A percentile compares a stretch with the other conserved stretches of the same genome.
phyloP scores from a whole-genome alignment of 1,139 yeast species.

The Yamadazyma atmosphaerica region DNA sequence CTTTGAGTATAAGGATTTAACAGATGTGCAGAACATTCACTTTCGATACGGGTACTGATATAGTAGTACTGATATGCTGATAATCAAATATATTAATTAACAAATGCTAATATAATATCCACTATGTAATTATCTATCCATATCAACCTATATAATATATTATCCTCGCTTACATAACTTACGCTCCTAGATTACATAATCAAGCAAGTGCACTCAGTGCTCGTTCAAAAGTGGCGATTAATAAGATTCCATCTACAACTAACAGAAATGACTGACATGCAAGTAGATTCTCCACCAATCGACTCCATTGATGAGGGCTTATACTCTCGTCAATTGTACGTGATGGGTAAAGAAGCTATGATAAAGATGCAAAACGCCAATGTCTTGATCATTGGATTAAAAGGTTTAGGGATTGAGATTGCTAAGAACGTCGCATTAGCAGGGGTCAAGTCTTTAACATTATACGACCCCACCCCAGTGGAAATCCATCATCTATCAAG shows the following conservation, averaged over 20 bases:
- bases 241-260: background rate
- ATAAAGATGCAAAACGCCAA: constrained; percentile 91
- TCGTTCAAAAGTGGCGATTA: background rate
- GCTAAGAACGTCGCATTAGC: constrained; percentile 96
- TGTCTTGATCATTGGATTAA: constrained; percentile 82
- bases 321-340: constrained; percentile 94
- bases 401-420: constrained; percentile 92
- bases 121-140: no score
- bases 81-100: no score
- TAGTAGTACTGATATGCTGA: background rate
- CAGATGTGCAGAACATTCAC: constrained; percentile 35
- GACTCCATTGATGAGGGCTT: constrained; percentile 80
- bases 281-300: constrained; percentile 54
- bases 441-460: constrained; percentile 90
- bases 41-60: constrained; percentile 29
- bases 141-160: no score
- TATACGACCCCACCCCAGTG: constrained; percentile 79
- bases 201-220: background rate
- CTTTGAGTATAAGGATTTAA: constrained; percentile 33
- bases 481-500: constrained; percentile 74
- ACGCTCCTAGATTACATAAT: no score
- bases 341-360: constrained; percentile 96
- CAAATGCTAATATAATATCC: no score
- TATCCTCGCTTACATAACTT: no score
- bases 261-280: constrained; percentile 37